Evolutionary conservation across 169 alveolate species (phyloP).

Genomic region (Miamiensis avidus): DNA sequence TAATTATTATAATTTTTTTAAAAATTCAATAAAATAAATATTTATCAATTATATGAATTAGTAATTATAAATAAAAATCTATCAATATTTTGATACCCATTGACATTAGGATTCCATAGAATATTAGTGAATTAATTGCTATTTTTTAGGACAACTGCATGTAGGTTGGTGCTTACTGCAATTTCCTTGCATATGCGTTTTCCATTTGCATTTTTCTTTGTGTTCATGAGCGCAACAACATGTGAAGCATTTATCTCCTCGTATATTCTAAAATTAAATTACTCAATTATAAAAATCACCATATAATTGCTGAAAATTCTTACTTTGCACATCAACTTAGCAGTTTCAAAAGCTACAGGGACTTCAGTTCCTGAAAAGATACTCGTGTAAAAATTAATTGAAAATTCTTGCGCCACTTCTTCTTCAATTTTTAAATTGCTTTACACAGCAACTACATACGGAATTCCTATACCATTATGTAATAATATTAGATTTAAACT

Average conservation of each 20-base stretch:
- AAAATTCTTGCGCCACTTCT: not conserved
- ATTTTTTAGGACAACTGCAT: not conserved
- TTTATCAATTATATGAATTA: not conserved
- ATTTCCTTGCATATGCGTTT: not conserved
- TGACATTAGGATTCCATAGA: not conserved
- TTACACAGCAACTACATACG: not conserved
- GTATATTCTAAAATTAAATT: not conserved
- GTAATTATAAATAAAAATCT: too few species aligned
- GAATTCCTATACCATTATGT: not conserved
- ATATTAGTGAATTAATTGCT: not conserved
- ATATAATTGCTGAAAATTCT: too few species aligned
- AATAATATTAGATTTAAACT: too few species aligned
- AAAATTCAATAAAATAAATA: too few species aligned
- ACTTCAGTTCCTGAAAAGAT: not conserved
- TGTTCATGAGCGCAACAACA: not conserved
- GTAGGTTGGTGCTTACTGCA: not conserved
- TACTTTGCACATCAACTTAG: not conserved
- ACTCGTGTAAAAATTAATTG: not conserved
- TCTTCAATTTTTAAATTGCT: not conserved
- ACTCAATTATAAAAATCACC: not conserved
- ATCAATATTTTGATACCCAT: not conserved
- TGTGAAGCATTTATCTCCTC: not conserved
- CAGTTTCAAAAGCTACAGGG: not conserved
- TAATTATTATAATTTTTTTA: too few species aligned
- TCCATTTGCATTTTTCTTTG: not conserved